Conservation (phyloP, 208 protist genomes). For the Strigomonas culicis region DNA sequence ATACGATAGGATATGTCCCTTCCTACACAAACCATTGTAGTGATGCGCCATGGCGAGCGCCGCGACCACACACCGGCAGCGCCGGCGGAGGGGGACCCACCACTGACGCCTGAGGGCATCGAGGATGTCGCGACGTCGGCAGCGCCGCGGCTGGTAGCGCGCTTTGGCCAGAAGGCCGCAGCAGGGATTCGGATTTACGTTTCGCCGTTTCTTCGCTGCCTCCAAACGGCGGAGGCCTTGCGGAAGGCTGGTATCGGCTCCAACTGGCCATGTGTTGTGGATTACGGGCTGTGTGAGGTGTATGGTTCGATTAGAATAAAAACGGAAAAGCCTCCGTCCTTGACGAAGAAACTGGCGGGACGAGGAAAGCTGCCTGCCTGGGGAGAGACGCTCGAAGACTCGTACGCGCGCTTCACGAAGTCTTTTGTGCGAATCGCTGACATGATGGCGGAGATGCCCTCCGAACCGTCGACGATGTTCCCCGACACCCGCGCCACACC, state of each 20-base stretch:
- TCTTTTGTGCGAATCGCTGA: background rate
- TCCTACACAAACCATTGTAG: constrained; percentile 43
- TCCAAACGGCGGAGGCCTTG: constrained; percentile 19
- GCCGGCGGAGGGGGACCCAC: constrained; percentile 54
- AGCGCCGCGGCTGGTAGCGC: constrained; percentile 29
- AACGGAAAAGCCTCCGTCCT: constrained; percentile 15
- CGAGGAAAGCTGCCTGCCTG: constrained; percentile 40
- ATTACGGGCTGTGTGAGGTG: constrained; percentile 72
- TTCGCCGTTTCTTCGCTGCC: constrained; percentile 28
- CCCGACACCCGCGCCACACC: background rate
- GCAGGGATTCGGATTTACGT: constrained; percentile 30
- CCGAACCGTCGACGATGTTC: background rate
- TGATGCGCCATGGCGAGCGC: constrained; percentile 84
- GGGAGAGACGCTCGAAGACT: constrained; percentile 63
- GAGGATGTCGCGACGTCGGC: constrained; percentile 23
- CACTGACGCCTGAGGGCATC: constrained; percentile 56
- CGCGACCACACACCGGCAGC: constrained; percentile 46
- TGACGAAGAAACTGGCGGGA: constrained; percentile 8
- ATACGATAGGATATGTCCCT: background rate
- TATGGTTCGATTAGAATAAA: constrained; percentile 78
- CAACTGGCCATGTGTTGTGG: constrained; percentile 24
- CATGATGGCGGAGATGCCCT: background rate
- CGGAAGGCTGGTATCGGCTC: constrained; percentile 16
- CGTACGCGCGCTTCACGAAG: constrained; percentile 18
- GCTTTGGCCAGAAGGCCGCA: constrained; percentile 26